Evolutionary conservation across 2,329 filamentous ascomycete genomes (phyloP).

Genomic region (Tolypocladium nubicola): DNA sequence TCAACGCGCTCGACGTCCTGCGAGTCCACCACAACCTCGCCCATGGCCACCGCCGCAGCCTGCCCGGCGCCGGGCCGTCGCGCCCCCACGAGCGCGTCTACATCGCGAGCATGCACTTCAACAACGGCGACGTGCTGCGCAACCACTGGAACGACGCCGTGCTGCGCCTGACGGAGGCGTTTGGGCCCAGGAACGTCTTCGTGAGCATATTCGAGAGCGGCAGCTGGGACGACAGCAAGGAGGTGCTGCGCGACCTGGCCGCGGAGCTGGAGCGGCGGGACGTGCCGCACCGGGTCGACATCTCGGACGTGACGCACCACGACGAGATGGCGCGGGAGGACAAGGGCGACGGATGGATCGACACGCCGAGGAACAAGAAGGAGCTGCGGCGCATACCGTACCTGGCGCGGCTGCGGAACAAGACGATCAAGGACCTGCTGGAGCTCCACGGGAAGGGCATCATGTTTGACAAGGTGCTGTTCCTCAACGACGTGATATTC

Average conservation of each 20-base stretch:
- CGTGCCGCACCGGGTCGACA: conserved; percentile 42
- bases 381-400: conserved; percentile 60
- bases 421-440: conserved; percentile 47
- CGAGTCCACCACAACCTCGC: conserved; percentile 24
- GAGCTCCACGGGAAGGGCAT: conserved; percentile 37
- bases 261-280: conserved; percentile 36
- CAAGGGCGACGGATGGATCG: conserved; percentile 49
- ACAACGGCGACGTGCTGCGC: conserved; percentile 49
- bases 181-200: conserved; percentile 56
- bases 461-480: conserved; percentile 48
- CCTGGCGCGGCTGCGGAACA: conserved; percentile 53
- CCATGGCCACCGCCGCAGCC: conserved; percentile 14
- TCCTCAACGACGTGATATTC: conserved; percentile 55
- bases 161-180: conserved; percentile 39
- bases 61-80: conserved; percentile 7
- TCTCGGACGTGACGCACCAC: conserved; percentile 48
- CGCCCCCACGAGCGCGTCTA: conserved; percentile 39
- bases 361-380: conserved; percentile 39
- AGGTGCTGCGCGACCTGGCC: conserved; percentile 46
- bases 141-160: conserved; percentile 54
- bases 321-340: conserved; percentile 39
- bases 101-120: conserved; percentile 62
- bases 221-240: conserved; percentile 59
- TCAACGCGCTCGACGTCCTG: conserved; percentile 28
- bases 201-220: conserved; percentile 60